Evolutionary conservation across 352 stramenopile genomes (phyloP).

Genomic region (Pythium brachiatum): DNA sequence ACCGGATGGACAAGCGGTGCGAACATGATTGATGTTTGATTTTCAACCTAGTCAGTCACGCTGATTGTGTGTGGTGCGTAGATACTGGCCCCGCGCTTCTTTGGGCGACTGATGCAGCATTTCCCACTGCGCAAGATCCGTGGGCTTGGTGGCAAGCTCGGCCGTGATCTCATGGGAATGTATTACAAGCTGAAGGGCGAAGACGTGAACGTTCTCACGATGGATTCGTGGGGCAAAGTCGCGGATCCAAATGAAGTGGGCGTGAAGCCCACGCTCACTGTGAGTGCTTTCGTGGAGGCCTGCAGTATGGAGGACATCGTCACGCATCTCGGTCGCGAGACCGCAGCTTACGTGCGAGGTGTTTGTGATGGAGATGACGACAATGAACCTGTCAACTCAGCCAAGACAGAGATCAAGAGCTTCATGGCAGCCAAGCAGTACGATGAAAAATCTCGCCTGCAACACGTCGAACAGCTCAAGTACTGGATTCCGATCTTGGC

Average conservation of each 20-base stretch:
- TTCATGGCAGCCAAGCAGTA: constrained; percentile 80
- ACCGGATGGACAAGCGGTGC: constrained; percentile 68
- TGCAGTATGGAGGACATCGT: constrained; percentile 53
- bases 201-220: constrained; percentile 19
- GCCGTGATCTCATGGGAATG: constrained; percentile 61
- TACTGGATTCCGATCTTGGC: constrained; percentile 77
- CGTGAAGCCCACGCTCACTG: constrained; percentile 34
- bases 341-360: constrained; percentile 47
- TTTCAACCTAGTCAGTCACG: not conserved
- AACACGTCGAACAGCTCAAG: constrained; percentile 50
- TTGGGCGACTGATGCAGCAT: constrained; percentile 59
- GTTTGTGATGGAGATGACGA: constrained; percentile 68
- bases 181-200: constrained; percentile 41
- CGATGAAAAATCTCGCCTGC: constrained; percentile 55
- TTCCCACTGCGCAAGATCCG: constrained; percentile 73
- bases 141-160: constrained; percentile 75
- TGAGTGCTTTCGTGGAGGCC: constrained; percentile 48
- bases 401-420: constrained; percentile 64
- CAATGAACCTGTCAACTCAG: constrained; percentile 66
- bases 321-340: constrained; percentile 58
- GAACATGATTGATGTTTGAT: not conserved
- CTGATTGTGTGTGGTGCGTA: constrained; percentile 14
- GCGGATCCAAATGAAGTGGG: constrained; percentile 15
- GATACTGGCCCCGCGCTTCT: constrained; percentile 64
- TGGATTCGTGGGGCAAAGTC: constrained; percentile 23